Conservation (phyloP, 23 red algal genomes). For the Cyanidium caldarium region DNA sequence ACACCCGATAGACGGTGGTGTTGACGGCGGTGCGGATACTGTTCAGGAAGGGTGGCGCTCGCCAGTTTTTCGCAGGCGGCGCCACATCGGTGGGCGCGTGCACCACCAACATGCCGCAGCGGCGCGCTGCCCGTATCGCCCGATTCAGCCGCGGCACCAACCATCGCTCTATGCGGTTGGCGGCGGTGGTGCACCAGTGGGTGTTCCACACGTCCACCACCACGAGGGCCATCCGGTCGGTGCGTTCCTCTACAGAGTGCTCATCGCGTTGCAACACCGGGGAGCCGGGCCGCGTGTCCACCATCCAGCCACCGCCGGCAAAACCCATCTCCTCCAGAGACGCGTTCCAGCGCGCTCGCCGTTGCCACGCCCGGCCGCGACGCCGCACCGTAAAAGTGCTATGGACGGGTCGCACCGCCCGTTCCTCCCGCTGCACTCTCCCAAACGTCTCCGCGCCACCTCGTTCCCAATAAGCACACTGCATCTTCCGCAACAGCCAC, state of each 20-base stretch:
- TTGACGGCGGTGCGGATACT: no score
- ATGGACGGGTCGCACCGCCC: no score
- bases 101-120: background rate
- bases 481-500: no score
- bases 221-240: background rate
- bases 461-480: no score
- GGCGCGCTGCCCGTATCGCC: background rate
- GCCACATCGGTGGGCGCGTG: background rate
- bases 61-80: no score
- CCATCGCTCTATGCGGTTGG: background rate
- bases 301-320: background rate
- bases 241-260: background rate
- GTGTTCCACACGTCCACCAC: background rate
- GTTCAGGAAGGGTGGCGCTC: no score
- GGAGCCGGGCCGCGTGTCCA: background rate
- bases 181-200: constrained; percentile 1
- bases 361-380: no score
- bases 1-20: no score
- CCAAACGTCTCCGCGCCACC: no score
- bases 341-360: no score
- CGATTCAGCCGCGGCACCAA: background rate
- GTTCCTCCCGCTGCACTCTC: no score
- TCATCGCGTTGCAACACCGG: background rate
- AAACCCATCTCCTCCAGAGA: background rate
- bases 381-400: no score